phyloP scores from a whole-genome alignment of 805 yeast species.

The Starmerella potacharoeniae region DNA sequence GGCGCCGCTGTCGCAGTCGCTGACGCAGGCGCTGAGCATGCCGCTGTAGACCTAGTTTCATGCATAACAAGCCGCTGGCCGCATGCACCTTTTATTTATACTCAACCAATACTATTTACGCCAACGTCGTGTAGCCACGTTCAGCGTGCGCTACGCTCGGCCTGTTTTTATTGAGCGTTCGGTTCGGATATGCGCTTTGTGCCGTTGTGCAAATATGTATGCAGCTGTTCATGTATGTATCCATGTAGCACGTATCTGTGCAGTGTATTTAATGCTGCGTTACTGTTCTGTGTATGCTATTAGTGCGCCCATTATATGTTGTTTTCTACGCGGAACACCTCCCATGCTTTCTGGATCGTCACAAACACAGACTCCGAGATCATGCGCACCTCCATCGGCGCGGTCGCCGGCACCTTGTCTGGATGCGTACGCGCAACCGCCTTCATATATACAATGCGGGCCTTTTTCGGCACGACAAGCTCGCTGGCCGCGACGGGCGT shows the following conservation, averaged over 20 bases:
- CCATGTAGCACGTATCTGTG: no score
- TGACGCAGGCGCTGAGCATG: conserved; percentile 11
- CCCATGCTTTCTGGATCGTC: conserved; percentile 83
- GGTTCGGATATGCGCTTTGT: no score
- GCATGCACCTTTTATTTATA: no score
- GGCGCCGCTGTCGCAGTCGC: conserved; percentile 9
- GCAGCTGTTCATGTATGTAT: no score
- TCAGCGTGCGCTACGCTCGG: no score
- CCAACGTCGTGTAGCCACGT: no score
- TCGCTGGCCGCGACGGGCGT: conserved; percentile 56
- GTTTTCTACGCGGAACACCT: conserved; percentile 43
- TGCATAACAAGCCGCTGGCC: neutral
- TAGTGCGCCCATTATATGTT: conserved; percentile 6
- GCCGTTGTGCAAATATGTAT: no score
- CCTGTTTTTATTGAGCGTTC: no score
- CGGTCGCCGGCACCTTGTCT: conserved; percentile 58
- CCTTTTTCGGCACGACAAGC: conserved; percentile 78
- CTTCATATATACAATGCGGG: conserved; percentile 71
- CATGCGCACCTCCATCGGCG: conserved; percentile 61
- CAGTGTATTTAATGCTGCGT: no score
- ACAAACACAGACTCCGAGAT: conserved; percentile 82
- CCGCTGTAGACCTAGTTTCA: neutral
- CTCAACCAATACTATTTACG: no score
- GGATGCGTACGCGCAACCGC: conserved; percentile 72
- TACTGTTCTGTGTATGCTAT: neutral